Conservation (phyloP, 2,329 filamentous ascomycete species). For the Davidsoniella eucalypti region DNA sequence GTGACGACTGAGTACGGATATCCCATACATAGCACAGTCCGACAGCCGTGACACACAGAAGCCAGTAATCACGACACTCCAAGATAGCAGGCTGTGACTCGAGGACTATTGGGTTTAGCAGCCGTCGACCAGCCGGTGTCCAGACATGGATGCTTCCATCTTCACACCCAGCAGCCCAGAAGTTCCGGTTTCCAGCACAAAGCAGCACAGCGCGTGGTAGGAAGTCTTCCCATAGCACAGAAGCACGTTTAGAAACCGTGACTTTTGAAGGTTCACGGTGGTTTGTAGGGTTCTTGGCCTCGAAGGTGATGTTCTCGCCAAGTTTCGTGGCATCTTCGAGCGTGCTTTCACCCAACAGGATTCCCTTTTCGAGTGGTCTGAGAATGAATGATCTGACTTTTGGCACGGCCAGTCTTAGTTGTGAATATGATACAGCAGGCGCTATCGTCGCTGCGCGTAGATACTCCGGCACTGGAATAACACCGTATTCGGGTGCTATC, state of each 20-base stretch:
- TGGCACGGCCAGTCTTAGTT: conserved; percentile 74
- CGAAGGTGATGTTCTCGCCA: conserved; percentile 60
- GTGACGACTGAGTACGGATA: conserved; percentile 62
- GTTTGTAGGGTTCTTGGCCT: conserved; percentile 70
- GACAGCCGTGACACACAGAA: conserved; percentile 75
- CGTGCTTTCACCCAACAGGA: conserved; percentile 34
- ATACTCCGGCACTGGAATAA: conserved; percentile 61
- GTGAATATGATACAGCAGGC: conserved; percentile 64
- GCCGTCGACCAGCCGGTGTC: conserved; percentile 76
- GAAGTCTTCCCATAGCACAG: conserved; percentile 84
- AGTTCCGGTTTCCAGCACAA: conserved; percentile 73
- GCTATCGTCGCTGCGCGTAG: conserved; percentile 77
- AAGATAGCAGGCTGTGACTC: conserved; percentile 91
- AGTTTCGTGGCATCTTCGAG: conserved; percentile 45
- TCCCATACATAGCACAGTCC: conserved; percentile 93
- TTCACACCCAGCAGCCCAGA: conserved; percentile 88
- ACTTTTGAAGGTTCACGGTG: conserved; percentile 71
- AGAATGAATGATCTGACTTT: conserved; percentile 71
- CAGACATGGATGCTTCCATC: conserved; percentile 82
- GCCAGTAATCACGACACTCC: conserved; percentile 76
- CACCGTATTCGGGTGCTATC: conserved; percentile 39
- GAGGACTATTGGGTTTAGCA: conserved; percentile 70
- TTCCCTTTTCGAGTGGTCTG: conserved; percentile 57
- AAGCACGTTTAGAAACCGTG: conserved; percentile 63
- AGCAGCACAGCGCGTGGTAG: conserved; percentile 75